Base-by-base conservation (phyloP, 1,139 yeast genomes). In the Magnusiomyces starmeri region DNA sequence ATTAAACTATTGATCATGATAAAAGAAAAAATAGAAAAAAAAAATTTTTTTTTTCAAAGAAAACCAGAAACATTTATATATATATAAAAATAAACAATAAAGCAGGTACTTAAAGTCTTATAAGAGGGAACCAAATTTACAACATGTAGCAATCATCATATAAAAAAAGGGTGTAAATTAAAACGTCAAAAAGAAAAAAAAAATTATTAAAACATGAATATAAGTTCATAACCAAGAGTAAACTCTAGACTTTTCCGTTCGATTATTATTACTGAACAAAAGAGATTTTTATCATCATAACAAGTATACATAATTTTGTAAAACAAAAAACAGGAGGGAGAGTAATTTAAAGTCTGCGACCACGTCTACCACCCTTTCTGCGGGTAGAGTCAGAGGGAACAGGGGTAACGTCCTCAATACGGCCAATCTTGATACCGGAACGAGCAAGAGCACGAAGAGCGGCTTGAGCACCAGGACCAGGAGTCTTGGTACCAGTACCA, bases 291-390 rank as follows among this genome's bases (percentile, higher is more conserved):
- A 37, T 22, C 46, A 39, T 42, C 34, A 40, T 24, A 41, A 51
- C 29, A 42, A n/a, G 24, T 34, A 32, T 18, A 42, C 21, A 29
- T 43, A 51, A 47, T 32, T 22, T 20, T 37, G 21, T 27, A 50
- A 50, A 45, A 48, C 24, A 40, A 24, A 40, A 12, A 35, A 46
- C 29, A 46, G 26, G 34, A 18, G 34, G 51, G 40, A 41, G 43
- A 46, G 50, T 43, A 62, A 70, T 70, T 83, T 82, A 90, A 81
- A 90, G 86, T 86, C 99, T 89, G 85, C 98, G 92, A 90, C 99
- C 99, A 85, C 99, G 90, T 84, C 98, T 94, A 87, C 99, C 99
- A 88, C 98, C 98, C 95, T 94, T 94, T 87, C 95, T 88, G 85
- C 99, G 94, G 77, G 98, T 94, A 72, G 97, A 90, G 79, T 94